These are phyloP conservation scores for Phycomyces blakesleeanus DNA, from an alignment of 192 early-diverging fungal genomes.

Conservation along the genomic window DNA sequence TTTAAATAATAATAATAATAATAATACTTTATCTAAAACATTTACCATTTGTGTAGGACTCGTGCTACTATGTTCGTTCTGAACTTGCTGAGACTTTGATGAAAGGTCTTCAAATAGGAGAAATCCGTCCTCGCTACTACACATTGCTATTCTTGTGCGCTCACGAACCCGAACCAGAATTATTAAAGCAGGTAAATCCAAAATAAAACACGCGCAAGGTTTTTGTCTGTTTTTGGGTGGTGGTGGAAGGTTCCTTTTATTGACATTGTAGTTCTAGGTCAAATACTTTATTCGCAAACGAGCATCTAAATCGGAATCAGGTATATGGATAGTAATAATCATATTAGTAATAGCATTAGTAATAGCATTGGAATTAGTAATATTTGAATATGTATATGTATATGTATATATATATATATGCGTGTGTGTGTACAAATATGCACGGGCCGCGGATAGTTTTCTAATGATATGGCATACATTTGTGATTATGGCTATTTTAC, in stretches of 20 bases:
- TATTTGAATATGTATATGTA: too few relatives aligned
- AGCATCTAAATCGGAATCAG: neutral
- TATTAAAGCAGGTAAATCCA: slow-evolving; percentile 44
- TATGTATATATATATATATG: too few relatives aligned
- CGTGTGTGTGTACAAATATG: too few relatives aligned
- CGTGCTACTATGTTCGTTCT: slow-evolving; percentile 77
- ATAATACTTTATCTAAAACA: neutral
- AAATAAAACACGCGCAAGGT: neutral
- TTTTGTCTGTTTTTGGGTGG: neutral
- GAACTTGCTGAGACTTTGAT: slow-evolving; percentile 68
- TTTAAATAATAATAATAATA: too few relatives aligned
- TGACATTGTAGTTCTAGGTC: neutral
- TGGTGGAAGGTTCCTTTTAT: neutral
- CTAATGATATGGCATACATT: neutral
- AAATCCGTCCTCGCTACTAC: slow-evolving; percentile 67
- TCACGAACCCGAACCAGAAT: slow-evolving; percentile 76
- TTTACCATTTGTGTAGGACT: slow-evolving; percentile 48
- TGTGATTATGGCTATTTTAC: neutral
- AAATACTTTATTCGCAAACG: slow-evolving; percentile 13
- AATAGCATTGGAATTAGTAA: too few relatives aligned
- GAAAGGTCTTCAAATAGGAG: slow-evolving; percentile 55
- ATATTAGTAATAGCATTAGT: too few relatives aligned
- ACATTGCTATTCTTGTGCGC: slow-evolving; percentile 75
- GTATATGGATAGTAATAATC: too few relatives aligned
- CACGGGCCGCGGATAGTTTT: neutral